Evolutionary conservation across 2,329 filamentous ascomycete species (phyloP).

Genomic region (Rhynchosporium agropyri): DNA sequence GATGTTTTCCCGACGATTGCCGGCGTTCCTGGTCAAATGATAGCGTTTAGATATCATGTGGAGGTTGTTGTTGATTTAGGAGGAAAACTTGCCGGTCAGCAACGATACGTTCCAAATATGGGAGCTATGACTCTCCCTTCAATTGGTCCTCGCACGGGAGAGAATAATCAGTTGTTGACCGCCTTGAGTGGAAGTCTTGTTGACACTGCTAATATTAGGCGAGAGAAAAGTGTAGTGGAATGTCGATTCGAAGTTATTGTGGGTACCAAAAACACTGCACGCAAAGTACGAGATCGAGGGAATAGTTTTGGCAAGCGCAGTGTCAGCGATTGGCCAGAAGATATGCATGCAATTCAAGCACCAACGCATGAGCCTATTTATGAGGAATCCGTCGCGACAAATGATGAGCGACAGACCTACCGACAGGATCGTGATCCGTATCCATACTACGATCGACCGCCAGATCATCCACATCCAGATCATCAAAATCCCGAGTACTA

Average conservation of each 20-base stretch:
- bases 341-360: constrained; percentile 25
- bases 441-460: constrained; percentile 42
- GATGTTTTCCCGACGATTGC: constrained; percentile 91
- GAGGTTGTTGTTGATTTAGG: constrained; percentile 93
- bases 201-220: constrained; percentile 81
- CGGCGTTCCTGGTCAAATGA: constrained; percentile 88
- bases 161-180: constrained; percentile 50
- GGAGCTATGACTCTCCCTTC: constrained; percentile 37
- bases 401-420: constrained; percentile 22
- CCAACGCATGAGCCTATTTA: constrained; percentile 32
- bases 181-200: constrained; percentile 71
- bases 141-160: constrained; percentile 35
- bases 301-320: constrained; percentile 28
- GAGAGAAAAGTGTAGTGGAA: constrained; percentile 89
- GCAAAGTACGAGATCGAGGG: constrained; percentile 37
- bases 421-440: constrained; percentile 39
- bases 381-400: constrained; percentile 28
- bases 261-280: constrained; percentile 75
- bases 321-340: constrained; percentile 29
- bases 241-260: constrained; percentile 85
- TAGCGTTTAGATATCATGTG: constrained; percentile 91
- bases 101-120: constrained; percentile 44
- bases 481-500: constrained; percentile 21
- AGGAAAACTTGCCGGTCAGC: constrained; percentile 76
- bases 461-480: constrained; percentile 36